These are phyloP conservation scores for Leptographium procerum DNA, from an alignment of 2,329 filamentous ascomycete genomes.

Conservation along the genomic window DNA sequence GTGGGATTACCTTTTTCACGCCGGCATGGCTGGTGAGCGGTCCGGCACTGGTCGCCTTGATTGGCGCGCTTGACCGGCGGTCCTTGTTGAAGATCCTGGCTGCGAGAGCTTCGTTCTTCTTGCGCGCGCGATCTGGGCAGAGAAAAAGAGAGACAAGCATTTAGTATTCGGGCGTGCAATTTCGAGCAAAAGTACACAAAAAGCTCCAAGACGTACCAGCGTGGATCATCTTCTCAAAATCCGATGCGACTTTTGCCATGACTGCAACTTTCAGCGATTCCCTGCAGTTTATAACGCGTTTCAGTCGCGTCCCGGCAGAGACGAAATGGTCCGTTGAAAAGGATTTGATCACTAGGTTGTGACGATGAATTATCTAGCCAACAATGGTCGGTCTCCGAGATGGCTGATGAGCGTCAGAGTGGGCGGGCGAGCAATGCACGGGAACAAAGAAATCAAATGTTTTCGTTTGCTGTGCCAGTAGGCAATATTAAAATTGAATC, in stretches of 20 bases:
- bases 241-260: constrained; percentile 26
- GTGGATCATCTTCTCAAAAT: constrained; percentile 45
- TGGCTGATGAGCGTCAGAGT: not conserved
- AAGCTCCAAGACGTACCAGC: constrained; percentile 28
- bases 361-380: not conserved
- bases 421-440: not conserved
- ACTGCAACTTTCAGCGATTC: not conserved
- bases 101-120: constrained; percentile 61
- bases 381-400: not conserved
- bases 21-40: constrained; percentile 62
- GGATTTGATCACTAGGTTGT: not conserved
- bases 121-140: constrained; percentile 51
- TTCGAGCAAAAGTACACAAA: not conserved
- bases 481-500: not conserved
- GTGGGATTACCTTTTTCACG: constrained; percentile 61
- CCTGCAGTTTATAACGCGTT: not conserved
- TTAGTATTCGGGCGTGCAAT: not conserved
- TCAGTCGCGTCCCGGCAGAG: not conserved
- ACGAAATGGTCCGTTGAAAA: not conserved
- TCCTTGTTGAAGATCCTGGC: constrained; percentile 57
- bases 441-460: not conserved
- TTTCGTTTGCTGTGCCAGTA: not conserved
- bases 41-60: constrained; percentile 26
- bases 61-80: constrained; percentile 43
- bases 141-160: not conserved